Evolutionary conservation across 2,329 filamentous ascomycete genomes (phyloP), one percentile per base, ranked within the genome.

Genomic region (Sarocladium brachiariae): DNA sequence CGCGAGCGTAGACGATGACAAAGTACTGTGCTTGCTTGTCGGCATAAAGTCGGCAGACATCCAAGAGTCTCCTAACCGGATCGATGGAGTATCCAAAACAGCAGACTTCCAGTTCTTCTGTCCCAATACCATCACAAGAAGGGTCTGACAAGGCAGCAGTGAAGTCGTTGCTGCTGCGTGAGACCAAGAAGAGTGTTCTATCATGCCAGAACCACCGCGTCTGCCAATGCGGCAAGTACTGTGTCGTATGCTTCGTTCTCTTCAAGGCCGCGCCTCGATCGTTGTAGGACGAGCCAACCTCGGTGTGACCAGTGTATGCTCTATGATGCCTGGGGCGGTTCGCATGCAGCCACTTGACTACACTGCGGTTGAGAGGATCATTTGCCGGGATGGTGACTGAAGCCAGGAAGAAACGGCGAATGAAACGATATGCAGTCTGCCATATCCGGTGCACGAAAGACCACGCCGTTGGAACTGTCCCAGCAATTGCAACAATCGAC

Each of bases 81-180:
- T 68, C 66, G 0, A 71, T 73, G 1, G 76, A 78, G 52, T 74
- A 70, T 10, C 75, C 74, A 18, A 78, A 66, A 52, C 73, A 76
- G 61, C 71, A 75, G 25, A 78, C 59, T 1, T 67, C 71, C 33
- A 76, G 65, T 39, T 74, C 70, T 54, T 75, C 70, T 11, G 70
- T 70, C 3, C 70, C 70, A 16, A 72, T 62, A 7, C 73, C 73
- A 37, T 74, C 70, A 49, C 70, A 71, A n/a, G 61, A 65, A 7
- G 70, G 69, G 45, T 74, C 70, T 10, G 63, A 63, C 51, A 72
- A 18, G 59, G 27, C 61, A 49, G 39, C 59, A 7, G 64, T 59
- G 39, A 67, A 71, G 55, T 64, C 64, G 6, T 69, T 66, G 30
- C 69, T 58, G 3, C 69, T 65, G 9, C 75, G 68, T 1, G 67